phyloP scores from a whole-genome alignment of 352 stramenopile genomes.

The Phytophthora pseudosyringae region DNA sequence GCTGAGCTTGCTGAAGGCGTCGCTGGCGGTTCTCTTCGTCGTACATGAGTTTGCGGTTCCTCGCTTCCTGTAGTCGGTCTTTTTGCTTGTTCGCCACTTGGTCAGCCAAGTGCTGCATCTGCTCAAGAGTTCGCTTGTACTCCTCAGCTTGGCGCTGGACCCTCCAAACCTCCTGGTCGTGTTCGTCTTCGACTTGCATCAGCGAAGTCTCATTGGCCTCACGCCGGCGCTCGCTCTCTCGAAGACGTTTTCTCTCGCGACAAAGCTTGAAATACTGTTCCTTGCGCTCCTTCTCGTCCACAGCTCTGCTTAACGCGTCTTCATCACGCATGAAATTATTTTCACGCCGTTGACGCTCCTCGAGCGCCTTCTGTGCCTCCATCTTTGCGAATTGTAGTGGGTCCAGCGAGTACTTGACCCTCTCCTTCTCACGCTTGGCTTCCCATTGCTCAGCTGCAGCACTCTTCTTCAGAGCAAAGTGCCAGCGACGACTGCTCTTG shows the following conservation, averaged over 20 bases:
- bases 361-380: slow-evolving; percentile 41
- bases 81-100: slow-evolving; percentile 39
- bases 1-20: slow-evolving; percentile 43
- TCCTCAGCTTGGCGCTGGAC: slow-evolving; percentile 29
- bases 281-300: slow-evolving; percentile 50
- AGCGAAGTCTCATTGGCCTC: slow-evolving; percentile 40
- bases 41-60: slow-evolving; percentile 62
- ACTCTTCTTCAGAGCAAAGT: slow-evolving; percentile 52
- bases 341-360: slow-evolving; percentile 64
- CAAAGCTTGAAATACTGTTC: slow-evolving; percentile 49
- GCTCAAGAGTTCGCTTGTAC: slow-evolving; percentile 43
- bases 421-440: slow-evolving; percentile 55
- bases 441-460: slow-evolving; percentile 46
- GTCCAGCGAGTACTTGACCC: slow-evolving; percentile 54
- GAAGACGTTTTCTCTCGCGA: slow-evolving; percentile 39
- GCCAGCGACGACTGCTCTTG: slow-evolving; percentile 38
- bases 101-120: slow-evolving; percentile 54
- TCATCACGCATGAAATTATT: slow-evolving; percentile 52
- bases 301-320: slow-evolving; percentile 32
- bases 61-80: slow-evolving; percentile 53
- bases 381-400: slow-evolving; percentile 61
- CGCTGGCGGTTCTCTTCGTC: slow-evolving; percentile 68
- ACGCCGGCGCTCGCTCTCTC: slow-evolving; percentile 33
- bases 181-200: slow-evolving; percentile 59
- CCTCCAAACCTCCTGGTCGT: slow-evolving; percentile 18